phyloP scores from a whole-genome alignment of 306 rosid genomes.

The Pyrus bretschneideri region DNA sequence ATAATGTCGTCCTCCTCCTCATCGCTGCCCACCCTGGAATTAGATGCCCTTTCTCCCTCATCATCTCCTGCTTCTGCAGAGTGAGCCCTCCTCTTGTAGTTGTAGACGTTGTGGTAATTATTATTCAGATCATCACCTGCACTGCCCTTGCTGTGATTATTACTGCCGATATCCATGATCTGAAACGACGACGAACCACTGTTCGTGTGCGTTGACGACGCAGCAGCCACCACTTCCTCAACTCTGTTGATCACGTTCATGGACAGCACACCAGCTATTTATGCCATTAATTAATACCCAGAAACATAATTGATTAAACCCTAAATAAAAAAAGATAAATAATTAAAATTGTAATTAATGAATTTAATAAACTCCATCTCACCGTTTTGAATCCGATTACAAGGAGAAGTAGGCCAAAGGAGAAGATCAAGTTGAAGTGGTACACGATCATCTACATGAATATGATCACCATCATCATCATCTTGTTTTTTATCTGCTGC shows the following conservation, averaged over 20 bases:
- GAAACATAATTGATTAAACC: not conserved
- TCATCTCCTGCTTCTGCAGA: not conserved
- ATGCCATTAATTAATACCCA: conserved; percentile 2
- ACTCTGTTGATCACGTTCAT: not conserved
- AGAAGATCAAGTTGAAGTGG: conserved; percentile 38
- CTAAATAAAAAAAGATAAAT: not conserved
- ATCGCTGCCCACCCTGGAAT: conserved; percentile 18
- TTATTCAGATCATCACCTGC: not conserved
- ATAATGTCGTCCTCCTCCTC: conserved; percentile 23
- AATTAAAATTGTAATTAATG: not conserved
- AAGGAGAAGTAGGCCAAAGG: conserved; percentile 21
- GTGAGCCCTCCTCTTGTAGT: conserved; percentile 8
- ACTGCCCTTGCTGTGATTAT: not conserved
- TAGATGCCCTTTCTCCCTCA: conserved; percentile 18
- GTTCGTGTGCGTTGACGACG: conserved; percentile 20
- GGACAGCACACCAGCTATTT: not conserved
- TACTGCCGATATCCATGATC: conserved; percentile 20
- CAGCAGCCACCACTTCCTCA: conserved; percentile 5
- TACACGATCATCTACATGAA: not conserved
- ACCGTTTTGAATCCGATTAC: conserved; percentile 14
- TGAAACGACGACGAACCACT: conserved; percentile 34
- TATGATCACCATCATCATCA: not conserved
- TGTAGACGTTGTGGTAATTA: not conserved
- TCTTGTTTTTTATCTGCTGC: not conserved
- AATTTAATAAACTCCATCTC: not conserved